phyloP scores from a whole-genome alignment of 371 early-diverging fungal genomes.

The Dinochytrium kinnereticum region DNA sequence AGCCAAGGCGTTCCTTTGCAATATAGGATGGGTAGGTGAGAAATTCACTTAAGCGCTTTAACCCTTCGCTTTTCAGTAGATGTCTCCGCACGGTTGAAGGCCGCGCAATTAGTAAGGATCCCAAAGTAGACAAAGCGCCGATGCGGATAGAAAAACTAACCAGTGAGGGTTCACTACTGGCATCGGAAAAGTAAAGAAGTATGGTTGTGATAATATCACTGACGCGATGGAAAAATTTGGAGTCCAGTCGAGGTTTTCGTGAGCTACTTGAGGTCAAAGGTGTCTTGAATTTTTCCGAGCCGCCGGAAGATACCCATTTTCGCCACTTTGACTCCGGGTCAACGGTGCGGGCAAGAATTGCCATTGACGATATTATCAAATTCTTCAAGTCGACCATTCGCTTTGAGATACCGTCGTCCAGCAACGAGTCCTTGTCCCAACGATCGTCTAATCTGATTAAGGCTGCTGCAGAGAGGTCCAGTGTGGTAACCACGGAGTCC shows the following conservation, averaged over 20 bases:
- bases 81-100: conserved; percentile 16
- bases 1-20: too few relatives aligned
- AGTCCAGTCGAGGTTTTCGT: conserved; percentile 2
- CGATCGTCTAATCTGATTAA: conserved; percentile 14
- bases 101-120: neutral
- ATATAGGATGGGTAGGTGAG: conserved; percentile 1
- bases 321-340: conserved; percentile 9
- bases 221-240: conserved; percentile 2
- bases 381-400: conserved; percentile 19
- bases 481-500: conserved; percentile 7
- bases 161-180: neutral
- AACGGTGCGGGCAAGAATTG: conserved; percentile 10
- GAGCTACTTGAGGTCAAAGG: neutral
- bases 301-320: neutral
- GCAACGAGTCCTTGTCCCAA: neutral
- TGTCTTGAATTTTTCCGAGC: neutral
- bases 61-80: conserved; percentile 11
- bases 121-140: neutral
- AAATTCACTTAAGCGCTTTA: conserved; percentile 8
- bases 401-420: neutral
- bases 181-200: conserved; percentile 7
- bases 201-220: conserved; percentile 9
- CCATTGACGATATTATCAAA: conserved; percentile 15
- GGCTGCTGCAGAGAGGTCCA: conserved; percentile 9
- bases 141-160: conserved; percentile 5